Evolutionary conservation across 164 flowering plant genomes (phyloP).

Genomic region (Malania oleifera): DNA sequence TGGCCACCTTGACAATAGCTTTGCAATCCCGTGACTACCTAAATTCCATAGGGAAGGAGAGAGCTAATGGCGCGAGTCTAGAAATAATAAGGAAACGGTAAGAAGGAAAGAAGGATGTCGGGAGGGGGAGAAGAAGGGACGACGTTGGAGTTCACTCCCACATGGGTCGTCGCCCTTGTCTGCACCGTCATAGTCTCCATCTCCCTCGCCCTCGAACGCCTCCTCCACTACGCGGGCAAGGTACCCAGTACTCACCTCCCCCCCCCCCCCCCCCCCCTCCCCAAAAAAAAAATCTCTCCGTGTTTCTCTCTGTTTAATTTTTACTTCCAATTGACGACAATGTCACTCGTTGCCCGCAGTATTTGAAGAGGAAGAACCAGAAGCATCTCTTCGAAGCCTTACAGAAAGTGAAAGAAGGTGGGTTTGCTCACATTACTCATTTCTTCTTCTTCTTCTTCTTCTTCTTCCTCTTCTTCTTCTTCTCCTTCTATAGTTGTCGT

Average conservation of each 20-base stretch:
- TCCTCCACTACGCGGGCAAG: constrained; percentile 3
- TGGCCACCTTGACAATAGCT: too few species aligned
- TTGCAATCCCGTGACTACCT: too few species aligned
- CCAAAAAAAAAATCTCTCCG: neutral
- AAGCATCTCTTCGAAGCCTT: constrained; percentile 71
- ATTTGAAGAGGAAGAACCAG: constrained; percentile 56
- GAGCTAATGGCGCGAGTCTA: too few species aligned
- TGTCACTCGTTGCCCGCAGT: constrained; percentile 27
- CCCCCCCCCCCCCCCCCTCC: neutral
- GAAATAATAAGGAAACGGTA: too few species aligned
- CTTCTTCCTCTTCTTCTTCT: constrained; percentile 2
- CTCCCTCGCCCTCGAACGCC: constrained; percentile 4
- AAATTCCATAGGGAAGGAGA: too few species aligned
- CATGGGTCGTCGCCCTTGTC: constrained; percentile 5
- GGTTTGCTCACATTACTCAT: neutral
- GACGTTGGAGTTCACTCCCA: constrained; percentile 6
- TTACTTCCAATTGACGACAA: neutral
- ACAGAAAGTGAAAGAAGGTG: constrained; percentile 84
- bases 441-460: too few species aligned
- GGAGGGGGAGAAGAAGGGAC: constrained; percentile 1
- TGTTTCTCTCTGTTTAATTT: neutral
- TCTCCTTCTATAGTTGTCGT: constrained; percentile 4
- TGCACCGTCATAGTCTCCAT: constrained; percentile 9
- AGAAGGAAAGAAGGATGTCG: neutral
- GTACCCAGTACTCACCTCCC: neutral